phyloP scores from a whole-genome alignment of 1,139 yeast genomes.

The Candida albicans region DNA sequence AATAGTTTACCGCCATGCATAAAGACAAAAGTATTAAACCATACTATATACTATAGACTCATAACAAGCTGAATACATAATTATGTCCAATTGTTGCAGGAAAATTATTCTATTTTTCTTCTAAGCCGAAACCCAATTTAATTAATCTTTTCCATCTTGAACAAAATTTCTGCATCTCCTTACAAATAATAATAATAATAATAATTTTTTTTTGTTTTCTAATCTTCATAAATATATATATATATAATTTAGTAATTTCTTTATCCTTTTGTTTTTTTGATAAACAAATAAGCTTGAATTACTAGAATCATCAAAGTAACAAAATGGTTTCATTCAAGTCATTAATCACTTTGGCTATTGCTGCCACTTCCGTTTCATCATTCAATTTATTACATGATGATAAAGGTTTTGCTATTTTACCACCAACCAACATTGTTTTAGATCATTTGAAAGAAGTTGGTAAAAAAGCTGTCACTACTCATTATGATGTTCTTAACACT shows the following conservation, averaged over 20 bases:
- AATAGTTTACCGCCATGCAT: background rate
- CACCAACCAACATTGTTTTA: slow-evolving; percentile 17
- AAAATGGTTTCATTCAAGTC: slow-evolving; percentile 17
- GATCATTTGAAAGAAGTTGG: slow-evolving; percentile 13
- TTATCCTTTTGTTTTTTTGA: background rate
- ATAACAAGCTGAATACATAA: no score
- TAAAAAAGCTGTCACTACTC: slow-evolving; percentile 9
- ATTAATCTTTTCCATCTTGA: no score
- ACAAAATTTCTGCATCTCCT: no score
- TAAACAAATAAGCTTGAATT: no score
- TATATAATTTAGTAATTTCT: background rate
- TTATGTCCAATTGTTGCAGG: no score
- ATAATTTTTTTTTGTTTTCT: background rate
- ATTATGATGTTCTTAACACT: slow-evolving; percentile 17
- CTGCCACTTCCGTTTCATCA: slow-evolving; percentile 10
- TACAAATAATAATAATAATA: no score
- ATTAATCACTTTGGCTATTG: slow-evolving; percentile 11
- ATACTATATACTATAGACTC: no score
- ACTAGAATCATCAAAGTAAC: background rate
- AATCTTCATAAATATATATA: background rate
- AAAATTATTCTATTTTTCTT: no score
- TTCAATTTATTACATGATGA: slow-evolving; percentile 15
- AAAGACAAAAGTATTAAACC: background rate
- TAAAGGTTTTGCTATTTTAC: slow-evolving; percentile 16
- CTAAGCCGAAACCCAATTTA: no score